Base-by-base conservation (phyloP, 352 stramenopile genomes). In the Blastocystis sp. region DNA sequence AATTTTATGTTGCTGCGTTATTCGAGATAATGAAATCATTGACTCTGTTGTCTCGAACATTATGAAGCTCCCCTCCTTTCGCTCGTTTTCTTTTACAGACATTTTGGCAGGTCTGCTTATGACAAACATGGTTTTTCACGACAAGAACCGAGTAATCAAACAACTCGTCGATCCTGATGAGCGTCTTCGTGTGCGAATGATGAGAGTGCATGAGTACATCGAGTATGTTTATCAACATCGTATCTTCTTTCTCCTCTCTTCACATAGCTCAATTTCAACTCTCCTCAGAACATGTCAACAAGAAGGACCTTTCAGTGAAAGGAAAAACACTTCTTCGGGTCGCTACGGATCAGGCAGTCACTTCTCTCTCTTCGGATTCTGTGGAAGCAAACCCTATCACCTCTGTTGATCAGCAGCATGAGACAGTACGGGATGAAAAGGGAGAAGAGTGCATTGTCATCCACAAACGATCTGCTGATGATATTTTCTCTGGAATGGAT, bases 191-290 rank as follows among this genome's bases (percentile, higher is more conserved):
- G 45, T 81, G 18, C 45, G 50, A 26, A 63, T 3, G 3, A 81
- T 81, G 70, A 45, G 70, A n/a, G 70, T 81, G 3, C 43, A 81
- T 41, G 70, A 81, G 43, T 81, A 64, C 34, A 26, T 81, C n/a
- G 24, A 62, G 8, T 81, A 81, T 41, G 5, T 81, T 7, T 34
- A 81, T 20, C 50, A 43, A 0, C n/a, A 78, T n/a, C n/a, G 50
- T 59, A 59, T 59, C 50, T 13, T n/a, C 20, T 59, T 2, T n/a
- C 50, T 13, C 2, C 11, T n/a, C 50, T 59, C 20, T 59, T 59
- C 50, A 59, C 50, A n/a, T n/a, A 59, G 50, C 50, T n/a, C 50
- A 59, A n/a, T n/a, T 59, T n/a, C 20, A 13, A 13, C 50, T 59
- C 50, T 59, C 50, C 50, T 59, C 50, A 13, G 50, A 59, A 3